Evolutionary conservation across 352 stramenopile genomes (phyloP).

Genomic region (Pelagophyceae sp.): DNA sequence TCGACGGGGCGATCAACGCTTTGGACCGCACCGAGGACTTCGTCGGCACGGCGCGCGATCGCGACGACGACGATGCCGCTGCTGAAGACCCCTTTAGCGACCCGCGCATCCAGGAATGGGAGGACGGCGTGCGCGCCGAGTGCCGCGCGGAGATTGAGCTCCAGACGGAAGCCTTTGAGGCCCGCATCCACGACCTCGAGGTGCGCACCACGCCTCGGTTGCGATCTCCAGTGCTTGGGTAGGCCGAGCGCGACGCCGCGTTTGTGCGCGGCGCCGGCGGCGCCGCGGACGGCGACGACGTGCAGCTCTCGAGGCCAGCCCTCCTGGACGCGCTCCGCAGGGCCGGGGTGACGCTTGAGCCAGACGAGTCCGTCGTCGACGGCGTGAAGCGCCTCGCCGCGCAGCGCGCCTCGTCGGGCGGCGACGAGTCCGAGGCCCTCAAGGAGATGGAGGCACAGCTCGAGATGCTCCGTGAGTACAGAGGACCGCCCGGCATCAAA

Average conservation of each 20-base stretch:
- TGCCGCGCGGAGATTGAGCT: background rate
- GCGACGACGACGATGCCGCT: conserved; percentile 6
- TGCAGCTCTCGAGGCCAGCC: background rate
- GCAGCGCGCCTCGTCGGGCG: no score
- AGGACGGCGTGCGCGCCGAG: background rate
- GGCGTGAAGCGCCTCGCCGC: no score
- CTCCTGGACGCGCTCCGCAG: background rate
- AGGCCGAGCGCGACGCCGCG: background rate
- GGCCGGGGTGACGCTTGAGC: no score
- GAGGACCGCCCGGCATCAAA: no score
- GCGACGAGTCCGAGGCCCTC: no score
- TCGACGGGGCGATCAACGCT: no score
- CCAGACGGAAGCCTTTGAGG: conserved; percentile 10
- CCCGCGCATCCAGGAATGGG: background rate
- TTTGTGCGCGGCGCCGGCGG: background rate
- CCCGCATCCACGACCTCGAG: conserved; percentile 9
- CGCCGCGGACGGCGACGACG: background rate
- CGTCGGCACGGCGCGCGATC: background rate
- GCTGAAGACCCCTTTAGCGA: background rate
- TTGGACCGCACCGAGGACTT: no score
- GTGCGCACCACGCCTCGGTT: no score
- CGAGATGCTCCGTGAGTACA: no score
- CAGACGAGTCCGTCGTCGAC: no score
- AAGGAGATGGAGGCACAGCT: no score
- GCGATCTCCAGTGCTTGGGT: no score